Evolutionary conservation across 1,139 yeast genomes (phyloP).

Genomic region (Geotrichum macrosporum): DNA sequence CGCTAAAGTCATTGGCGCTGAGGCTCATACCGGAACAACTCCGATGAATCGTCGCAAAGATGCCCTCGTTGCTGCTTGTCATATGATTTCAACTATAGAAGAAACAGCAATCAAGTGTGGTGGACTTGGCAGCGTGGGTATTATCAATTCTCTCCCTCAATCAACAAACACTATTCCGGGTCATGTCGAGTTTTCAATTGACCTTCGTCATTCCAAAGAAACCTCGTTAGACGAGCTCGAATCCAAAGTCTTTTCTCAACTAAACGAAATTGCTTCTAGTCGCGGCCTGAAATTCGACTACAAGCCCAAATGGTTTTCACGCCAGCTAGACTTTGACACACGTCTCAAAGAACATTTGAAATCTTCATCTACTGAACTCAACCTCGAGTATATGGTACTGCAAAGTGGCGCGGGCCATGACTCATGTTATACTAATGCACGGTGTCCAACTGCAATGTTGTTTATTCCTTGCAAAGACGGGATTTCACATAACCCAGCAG

Average conservation of each 20-base stretch:
- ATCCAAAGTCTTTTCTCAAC: constrained; percentile 41
- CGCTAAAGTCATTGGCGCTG: constrained; percentile 52
- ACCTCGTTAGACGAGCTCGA: constrained; percentile 43
- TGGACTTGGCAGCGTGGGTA: constrained; percentile 60
- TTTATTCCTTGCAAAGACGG: constrained; percentile 70
- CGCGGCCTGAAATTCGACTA: constrained; percentile 44
- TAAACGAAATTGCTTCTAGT: constrained; percentile 40
- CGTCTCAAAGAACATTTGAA: constrained; percentile 50
- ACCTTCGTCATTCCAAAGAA: constrained; percentile 54
- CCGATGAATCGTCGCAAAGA: constrained; percentile 62
- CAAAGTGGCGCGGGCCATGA: constrained; percentile 75
- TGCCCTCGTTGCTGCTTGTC: constrained; percentile 55
- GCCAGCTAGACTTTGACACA: constrained; percentile 55
- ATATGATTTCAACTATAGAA: constrained; percentile 52
- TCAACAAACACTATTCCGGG: constrained; percentile 67
- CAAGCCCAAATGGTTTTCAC: constrained; percentile 43
- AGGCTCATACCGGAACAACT: constrained; percentile 72
- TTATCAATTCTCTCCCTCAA: constrained; percentile 52
- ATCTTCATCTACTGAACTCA: constrained; percentile 49
- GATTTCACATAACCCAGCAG: constrained; percentile 65
- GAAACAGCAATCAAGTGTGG: constrained; percentile 50
- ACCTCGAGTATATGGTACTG: constrained; percentile 47
- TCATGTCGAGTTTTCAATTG: constrained; percentile 53
- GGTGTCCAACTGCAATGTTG: constrained; percentile 68
- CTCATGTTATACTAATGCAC: constrained; percentile 53